These are phyloP conservation scores for Lignosus rhinocerotis DNA, from an alignment of 1,284 basidiomycete genomes.

Conservation along the genomic window DNA sequence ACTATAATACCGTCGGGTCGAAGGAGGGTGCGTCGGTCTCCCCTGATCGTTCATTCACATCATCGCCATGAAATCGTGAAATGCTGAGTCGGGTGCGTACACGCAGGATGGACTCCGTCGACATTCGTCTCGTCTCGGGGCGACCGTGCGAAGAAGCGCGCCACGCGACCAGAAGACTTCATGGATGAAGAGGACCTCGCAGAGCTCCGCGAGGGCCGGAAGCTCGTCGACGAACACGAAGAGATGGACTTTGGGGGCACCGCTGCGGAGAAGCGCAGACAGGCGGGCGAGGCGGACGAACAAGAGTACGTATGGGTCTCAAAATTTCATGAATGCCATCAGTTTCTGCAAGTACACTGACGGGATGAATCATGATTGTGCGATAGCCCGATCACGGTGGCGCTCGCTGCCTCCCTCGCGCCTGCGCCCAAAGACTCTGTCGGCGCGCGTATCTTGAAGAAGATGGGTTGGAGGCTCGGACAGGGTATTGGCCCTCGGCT, in stretches of 20 bases:
- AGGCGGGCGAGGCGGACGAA: constrained; percentile 33
- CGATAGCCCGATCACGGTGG: constrained; percentile 57
- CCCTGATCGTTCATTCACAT: neutral
- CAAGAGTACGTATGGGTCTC: constrained; percentile 57
- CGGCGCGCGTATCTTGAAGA: constrained; percentile 83
- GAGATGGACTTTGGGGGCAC: constrained; percentile 71
- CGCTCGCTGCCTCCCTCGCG: constrained; percentile 61
- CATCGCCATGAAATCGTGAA: neutral
- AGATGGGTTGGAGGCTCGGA: constrained; percentile 94
- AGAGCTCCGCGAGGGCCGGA: constrained; percentile 71
- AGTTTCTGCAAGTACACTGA: neutral
- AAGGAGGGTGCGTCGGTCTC: constrained; percentile 73
- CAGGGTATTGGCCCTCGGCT: constrained; percentile 93
- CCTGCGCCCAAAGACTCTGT: constrained; percentile 68
- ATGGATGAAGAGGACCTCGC: constrained; percentile 99
- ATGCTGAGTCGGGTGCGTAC: neutral
- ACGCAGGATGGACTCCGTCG: constrained; percentile 87
- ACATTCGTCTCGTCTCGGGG: constrained; percentile 87
- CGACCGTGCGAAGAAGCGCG: constrained; percentile 63
- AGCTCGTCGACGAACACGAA: constrained; percentile 75
- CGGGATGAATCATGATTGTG: neutral
- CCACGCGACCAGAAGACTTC: constrained; percentile 81
- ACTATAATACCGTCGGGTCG: constrained; percentile 95
- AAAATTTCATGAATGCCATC: neutral
- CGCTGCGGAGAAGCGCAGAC: constrained; percentile 45